Base-by-base conservation (phyloP, 768 basidiomycete species). In the Vishniacozyma victoriae region DNA sequence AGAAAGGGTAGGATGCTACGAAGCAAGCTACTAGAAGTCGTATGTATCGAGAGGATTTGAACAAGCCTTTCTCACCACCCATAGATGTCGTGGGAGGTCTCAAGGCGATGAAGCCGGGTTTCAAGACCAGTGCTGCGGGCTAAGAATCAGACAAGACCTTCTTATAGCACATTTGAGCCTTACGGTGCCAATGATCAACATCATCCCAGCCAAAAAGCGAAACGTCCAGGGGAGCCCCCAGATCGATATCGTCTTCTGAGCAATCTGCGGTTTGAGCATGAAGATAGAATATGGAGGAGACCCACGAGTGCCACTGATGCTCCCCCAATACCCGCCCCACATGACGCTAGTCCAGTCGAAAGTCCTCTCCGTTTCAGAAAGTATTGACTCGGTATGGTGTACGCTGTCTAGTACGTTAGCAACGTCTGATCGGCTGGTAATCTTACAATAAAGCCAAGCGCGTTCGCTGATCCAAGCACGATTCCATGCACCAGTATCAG, bases 401-500 rank as follows among this genome's bases (percentile, higher is more conserved):
- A 51, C 11, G 50, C 45, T 16, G 54, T 52, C 54, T 56, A 14
- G 15, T 11, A n/a, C n/a, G n/a, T n/a, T 16, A 12, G 38, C 22
- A 39, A 35, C 7, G 13, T 33, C 9, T 33, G 9, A 9, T 33
- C 29, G 29, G n/a, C 9, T 33, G 9, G 29, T 33, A 27, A 2
- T 7, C 35, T 40, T 24, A 56, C 54, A 35, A 56, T 24, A 35
- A 46, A 56, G 29, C 48, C 36, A 14, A 49, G 25, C 13, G 49
- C 44, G 15, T 36, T 41, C 13, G 35, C 31, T 5, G 31, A 31
- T 0, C 50, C 54, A 23, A 56, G 52, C 12, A 48, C 31, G 18
- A 56, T 31, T 9, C 54, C 54, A 46, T 48, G 50, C n/a, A 52
- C 37, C 35, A 56, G 44, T 24, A 56, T 52, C 44, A 56, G 16